Evolutionary conservation across 164 flowering plant genomes (phyloP).

Genomic region (Stephania yunnanensis): DNA sequence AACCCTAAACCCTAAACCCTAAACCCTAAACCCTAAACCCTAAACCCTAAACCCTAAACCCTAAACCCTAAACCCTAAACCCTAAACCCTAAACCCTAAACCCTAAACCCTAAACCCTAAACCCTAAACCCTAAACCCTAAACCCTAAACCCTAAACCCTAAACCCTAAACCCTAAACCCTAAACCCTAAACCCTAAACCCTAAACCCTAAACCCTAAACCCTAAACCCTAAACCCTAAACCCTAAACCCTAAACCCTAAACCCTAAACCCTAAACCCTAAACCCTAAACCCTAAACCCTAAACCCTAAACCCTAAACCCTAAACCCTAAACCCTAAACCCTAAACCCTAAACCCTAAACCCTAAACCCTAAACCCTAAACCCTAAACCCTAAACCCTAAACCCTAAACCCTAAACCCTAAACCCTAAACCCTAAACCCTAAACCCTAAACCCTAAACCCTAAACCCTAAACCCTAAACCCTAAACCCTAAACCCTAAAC

Average conservation of each 20-base stretch:
- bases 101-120: constrained; percentile 16
- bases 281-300: constrained; percentile 1
- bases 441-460: neutral
- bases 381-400: neutral
- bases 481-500: neutral
- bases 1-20: constrained; percentile 11
- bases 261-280: neutral
- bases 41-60: constrained; percentile 1
- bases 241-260: constrained; percentile 4
- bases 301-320: neutral
- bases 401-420: no score
- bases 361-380: constrained; percentile 1
- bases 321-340: neutral
- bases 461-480: neutral
- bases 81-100: constrained; percentile 4
- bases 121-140: constrained; percentile 18
- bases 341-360: neutral
- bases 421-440: neutral
- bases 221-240: constrained; percentile 1
- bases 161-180: constrained; percentile 24
- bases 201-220: constrained; percentile 6
- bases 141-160: constrained; percentile 21
- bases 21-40: constrained; percentile 6
- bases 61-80: constrained; percentile 10
- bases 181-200: constrained; percentile 13